phyloP scores from a whole-genome alignment of 163 green algal genomes.

The Botryococcus braunii region DNA sequence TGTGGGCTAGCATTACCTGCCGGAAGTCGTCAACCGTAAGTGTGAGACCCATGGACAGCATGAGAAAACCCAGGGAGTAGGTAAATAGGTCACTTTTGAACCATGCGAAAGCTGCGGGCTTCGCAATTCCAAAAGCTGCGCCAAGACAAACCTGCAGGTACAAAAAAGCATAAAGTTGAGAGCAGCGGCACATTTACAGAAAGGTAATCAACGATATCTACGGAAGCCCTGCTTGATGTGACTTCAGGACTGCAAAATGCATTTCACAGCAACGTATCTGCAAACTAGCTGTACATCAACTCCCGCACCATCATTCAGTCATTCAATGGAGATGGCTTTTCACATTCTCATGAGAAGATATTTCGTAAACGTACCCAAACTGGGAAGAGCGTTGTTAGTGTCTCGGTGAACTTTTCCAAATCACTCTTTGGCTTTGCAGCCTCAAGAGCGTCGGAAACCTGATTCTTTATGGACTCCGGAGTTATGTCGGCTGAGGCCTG shows the following conservation, averaged over 20 bases:
- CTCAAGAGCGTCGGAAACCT: background rate
- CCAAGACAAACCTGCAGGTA: slow-evolving; percentile 36
- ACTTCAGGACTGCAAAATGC: background rate
- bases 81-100: slow-evolving; percentile 65
- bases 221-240: background rate
- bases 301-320: no score
- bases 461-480: no score
- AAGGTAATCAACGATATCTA: background rate
- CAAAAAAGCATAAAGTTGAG: background rate
- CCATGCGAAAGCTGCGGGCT: slow-evolving; percentile 49
- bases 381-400: slow-evolving; percentile 53
- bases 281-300: no score
- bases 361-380: slow-evolving; percentile 32
- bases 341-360: no score
- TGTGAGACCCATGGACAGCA: slow-evolving; percentile 79
- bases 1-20: slow-evolving; percentile 17
- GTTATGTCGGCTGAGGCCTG: no score
- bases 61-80: slow-evolving; percentile 59
- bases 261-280: no score
- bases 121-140: slow-evolving; percentile 41
- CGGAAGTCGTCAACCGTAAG: slow-evolving; percentile 73
- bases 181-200: background rate
- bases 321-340: no score
- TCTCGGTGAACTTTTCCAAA: slow-evolving; percentile 34
- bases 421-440: background rate